phyloP scores from a whole-genome alignment of 148 eudicot genomes.

The Camellia lanceoleosa region DNA sequence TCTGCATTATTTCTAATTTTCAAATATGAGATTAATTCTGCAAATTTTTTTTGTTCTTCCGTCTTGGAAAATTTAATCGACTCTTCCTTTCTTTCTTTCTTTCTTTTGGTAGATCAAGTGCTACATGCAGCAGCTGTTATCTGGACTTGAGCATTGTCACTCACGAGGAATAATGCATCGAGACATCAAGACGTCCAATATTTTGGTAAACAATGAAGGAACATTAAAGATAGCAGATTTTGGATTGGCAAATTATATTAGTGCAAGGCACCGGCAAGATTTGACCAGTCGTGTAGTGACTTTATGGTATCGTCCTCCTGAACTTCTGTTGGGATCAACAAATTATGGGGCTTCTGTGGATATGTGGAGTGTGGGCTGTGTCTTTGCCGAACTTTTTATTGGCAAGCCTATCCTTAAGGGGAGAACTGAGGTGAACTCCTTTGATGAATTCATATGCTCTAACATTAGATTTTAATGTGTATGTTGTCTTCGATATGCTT shows the following conservation, averaged over 20 bases:
- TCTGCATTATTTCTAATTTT: neutral
- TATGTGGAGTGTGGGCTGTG: constrained; percentile 94
- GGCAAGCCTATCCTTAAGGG: constrained; percentile 88
- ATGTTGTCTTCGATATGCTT: neutral
- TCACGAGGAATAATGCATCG: constrained; percentile 78
- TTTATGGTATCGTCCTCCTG: constrained; percentile 98
- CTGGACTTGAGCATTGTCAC: constrained; percentile 80
- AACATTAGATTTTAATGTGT: neutral
- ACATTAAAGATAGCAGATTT: constrained; percentile 80
- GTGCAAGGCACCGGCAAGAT: constrained; percentile 48
- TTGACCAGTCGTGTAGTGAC: constrained; percentile 95
- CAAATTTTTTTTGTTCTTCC: neutral
- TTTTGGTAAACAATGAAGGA: constrained; percentile 77
- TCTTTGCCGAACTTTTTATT: constrained; percentile 69
- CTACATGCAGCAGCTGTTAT: constrained; percentile 72
- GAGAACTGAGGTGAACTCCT: constrained; percentile 70
- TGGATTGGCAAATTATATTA: constrained; percentile 71
- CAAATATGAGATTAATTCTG: neutral
- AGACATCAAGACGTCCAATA: constrained; percentile 80
- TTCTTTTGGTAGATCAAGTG: constrained; percentile 67
- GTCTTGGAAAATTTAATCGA: neutral
- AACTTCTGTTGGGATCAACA: constrained; percentile 81
- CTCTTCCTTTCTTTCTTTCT: neutral
- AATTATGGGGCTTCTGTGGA: constrained; percentile 74
- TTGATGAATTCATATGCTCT: neutral